Percentiles rank a stretch among this genome's conserved stretches.
phyloP scores from a whole-genome alignment of 345 rosid species.

The Nephelium lappaceum region DNA sequence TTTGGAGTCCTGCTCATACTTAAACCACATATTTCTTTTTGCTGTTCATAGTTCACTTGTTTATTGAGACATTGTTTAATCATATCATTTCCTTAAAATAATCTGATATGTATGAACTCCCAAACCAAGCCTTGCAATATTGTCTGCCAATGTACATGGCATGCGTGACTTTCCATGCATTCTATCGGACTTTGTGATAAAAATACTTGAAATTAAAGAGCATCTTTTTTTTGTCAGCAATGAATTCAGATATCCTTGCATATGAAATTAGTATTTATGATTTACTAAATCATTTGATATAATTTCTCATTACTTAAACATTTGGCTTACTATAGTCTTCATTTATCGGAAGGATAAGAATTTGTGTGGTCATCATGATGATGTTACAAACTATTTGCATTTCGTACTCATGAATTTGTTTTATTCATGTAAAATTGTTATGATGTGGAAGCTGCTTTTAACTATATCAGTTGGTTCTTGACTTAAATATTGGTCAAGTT shows the following conservation, averaged over 20 bases:
- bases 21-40: background rate
- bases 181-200: background rate
- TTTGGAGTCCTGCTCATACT: background rate
- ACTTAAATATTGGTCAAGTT: background rate
- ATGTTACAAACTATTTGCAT: background rate
- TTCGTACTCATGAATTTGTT: background rate
- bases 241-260: background rate
- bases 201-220: background rate
- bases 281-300: background rate
- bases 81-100: background rate
- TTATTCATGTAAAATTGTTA: background rate
- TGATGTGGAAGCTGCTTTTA: background rate
- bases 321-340: background rate
- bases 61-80: background rate
- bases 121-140: no score
- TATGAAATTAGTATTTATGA: background rate
- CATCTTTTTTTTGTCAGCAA: no score
- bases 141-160: background rate
- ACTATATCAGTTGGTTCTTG: background rate
- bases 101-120: slow-evolving; percentile 5
- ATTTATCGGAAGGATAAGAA: background rate
- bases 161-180: background rate
- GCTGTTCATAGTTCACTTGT: background rate
- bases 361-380: background rate
- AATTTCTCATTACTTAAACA: background rate